Conservation (phyloP, 495 filamentous ascomycete genomes). For the Evansstolkia leycettana region DNA sequence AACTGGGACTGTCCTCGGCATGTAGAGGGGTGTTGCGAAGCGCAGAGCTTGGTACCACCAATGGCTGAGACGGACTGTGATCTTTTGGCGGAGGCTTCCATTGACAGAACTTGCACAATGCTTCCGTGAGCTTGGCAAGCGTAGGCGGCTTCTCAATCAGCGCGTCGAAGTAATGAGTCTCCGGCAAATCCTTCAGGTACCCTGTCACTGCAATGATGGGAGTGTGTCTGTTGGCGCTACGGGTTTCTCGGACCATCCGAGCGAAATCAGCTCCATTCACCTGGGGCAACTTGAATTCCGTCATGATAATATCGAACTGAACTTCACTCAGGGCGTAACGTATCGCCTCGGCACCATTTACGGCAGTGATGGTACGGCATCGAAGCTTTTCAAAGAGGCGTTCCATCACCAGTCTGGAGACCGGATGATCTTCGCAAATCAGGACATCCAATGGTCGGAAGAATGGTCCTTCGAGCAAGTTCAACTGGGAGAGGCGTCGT, state of each 20-base stretch:
- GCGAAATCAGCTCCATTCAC: constrained; percentile 92
- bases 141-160: constrained; percentile 95
- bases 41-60: constrained; percentile 47
- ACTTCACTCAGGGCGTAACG: constrained; percentile 89
- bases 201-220: constrained; percentile 96
- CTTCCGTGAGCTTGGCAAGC: constrained; percentile 72
- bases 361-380: constrained; percentile 86
- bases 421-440: constrained; percentile 95
- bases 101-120: constrained; percentile 71
- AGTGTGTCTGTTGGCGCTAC: constrained; percentile 86
- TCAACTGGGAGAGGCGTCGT: constrained; percentile 80
- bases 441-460: constrained; percentile 90
- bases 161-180: constrained; percentile 86
- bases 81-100: constrained; percentile 70
- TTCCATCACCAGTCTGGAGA: constrained; percentile 96
- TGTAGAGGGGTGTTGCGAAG: constrained; percentile 48
- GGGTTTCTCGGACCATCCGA: constrained; percentile 91
- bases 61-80: constrained; percentile 26
- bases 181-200: constrained; percentile 89
- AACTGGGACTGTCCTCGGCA: constrained; percentile 74
- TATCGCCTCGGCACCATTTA: constrained; percentile 79
- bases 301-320: constrained; percentile 91
- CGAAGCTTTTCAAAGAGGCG: constrained; percentile 87
- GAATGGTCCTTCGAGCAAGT: constrained; percentile 63
- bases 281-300: constrained; percentile 88